These are phyloP conservation scores for Candida ponderosae DNA, from an alignment of 805 yeast genomes.

Conservation along the genomic window DNA sequence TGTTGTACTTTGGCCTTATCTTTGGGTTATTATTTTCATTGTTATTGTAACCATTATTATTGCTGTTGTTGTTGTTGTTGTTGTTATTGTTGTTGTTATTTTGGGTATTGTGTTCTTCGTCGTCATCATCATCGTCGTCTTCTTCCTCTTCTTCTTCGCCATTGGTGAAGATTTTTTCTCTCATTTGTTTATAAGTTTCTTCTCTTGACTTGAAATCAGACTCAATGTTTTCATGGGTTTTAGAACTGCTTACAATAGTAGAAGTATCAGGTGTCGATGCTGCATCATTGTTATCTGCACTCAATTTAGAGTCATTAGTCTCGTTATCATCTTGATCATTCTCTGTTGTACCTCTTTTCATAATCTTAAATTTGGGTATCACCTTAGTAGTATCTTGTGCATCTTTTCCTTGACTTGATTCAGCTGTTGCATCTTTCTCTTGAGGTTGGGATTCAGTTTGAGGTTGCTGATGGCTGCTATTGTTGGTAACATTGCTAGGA, in stretches of 20 bases:
- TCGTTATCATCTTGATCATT: conserved; percentile 5
- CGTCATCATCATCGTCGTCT: conserved; percentile 16
- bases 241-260: not conserved
- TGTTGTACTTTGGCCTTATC: too few relatives aligned
- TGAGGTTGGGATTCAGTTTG: not conserved
- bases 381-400: not conserved
- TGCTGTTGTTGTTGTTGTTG: conserved; percentile 2
- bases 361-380: conserved; percentile 11
- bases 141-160: conserved; percentile 23
- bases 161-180: conserved; percentile 29
- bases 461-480: not conserved
- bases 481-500: too few relatives aligned
- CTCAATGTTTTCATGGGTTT: conserved; percentile 15
- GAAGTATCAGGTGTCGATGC: too few relatives aligned
- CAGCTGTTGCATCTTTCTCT: not conserved
- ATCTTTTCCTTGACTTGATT: not conserved
- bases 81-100: conserved; percentile 5
- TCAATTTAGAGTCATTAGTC: not conserved
- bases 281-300: not conserved
- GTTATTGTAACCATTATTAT: too few relatives aligned
- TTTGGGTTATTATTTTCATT: too few relatives aligned
- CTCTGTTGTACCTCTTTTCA: conserved; percentile 14
- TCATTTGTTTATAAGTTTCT: conserved; percentile 30
- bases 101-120: conserved; percentile 4
- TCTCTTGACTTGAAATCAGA: conserved; percentile 32